These are phyloP conservation scores for Tuber calosporum DNA, from an alignment of 495 filamentous ascomycete species.

Conservation along the genomic window DNA sequence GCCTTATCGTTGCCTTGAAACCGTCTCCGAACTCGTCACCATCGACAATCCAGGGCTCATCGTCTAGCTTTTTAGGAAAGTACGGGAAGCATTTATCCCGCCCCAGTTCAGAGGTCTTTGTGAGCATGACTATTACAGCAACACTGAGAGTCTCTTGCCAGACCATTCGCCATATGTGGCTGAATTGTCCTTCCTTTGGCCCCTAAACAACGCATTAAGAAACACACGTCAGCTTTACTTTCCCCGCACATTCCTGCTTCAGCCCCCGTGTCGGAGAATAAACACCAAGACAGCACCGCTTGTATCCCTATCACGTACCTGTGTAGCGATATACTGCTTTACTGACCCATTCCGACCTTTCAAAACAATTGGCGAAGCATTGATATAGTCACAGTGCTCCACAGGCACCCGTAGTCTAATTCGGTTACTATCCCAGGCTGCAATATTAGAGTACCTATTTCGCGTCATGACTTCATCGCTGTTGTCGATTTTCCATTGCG, in stretches of 20 bases:
- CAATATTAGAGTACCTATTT: constrained; percentile 76
- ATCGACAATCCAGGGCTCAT: constrained; percentile 52
- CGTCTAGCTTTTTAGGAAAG: constrained; percentile 59
- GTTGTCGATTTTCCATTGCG: constrained; percentile 34
- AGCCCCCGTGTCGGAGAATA: not conserved
- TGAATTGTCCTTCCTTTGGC: constrained; percentile 62
- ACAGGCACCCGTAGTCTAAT: constrained; percentile 74
- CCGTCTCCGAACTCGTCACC: constrained; percentile 55
- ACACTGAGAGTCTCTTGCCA: constrained; percentile 72
- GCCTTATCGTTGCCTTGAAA: constrained; percentile 52
- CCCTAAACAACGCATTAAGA: constrained; percentile 52
- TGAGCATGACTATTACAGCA: constrained; percentile 91
- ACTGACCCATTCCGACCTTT: constrained; percentile 50
- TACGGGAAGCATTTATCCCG: constrained; percentile 89
- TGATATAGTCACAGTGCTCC: constrained; percentile 84
- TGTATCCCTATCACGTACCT: constrained; percentile 46
- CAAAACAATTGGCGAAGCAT: constrained; percentile 80
- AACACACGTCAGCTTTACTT: constrained; percentile 16
- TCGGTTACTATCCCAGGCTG: constrained; percentile 78
- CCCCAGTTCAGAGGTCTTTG: constrained; percentile 74
- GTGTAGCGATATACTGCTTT: constrained; percentile 61
- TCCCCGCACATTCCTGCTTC: constrained; percentile 1
- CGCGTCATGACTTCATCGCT: constrained; percentile 33
- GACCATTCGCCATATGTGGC: constrained; percentile 94
- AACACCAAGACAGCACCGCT: not conserved